Evolutionary conservation across 2,329 filamentous ascomycete species (phyloP), one percentile per base, ranked within the genome.

Genomic region (Apiospora aurea): DNA sequence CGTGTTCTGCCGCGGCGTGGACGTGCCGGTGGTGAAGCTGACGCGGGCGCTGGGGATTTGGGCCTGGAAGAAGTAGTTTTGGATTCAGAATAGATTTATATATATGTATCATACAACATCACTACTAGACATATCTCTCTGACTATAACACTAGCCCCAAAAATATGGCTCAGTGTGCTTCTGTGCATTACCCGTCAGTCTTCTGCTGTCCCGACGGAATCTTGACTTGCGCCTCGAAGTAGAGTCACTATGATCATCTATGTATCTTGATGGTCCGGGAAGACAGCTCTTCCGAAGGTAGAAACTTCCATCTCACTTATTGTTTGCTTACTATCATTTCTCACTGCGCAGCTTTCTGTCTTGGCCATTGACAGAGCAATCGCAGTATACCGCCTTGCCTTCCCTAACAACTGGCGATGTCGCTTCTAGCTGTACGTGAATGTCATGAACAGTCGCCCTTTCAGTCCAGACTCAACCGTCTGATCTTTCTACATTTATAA

Each of bases 1-100:
- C 73, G 75, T 90, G 4, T 90, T 88, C 73, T 89, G 87, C 84
- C 82, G 88, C 29, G 81, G 82, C 2, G 84, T 90, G 21, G 89
- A 91, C 74, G 84, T 85, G 69, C 88, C 88, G 0, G 85, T 85
- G 10, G 88, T 90, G 70, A 84, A 83, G 76, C 87, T 90, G 74
- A 85, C 87, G 26, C 88, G 85, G 77, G 89, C 87, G 87, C 75
- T 89, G 3, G 88, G 90, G 78, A 80, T 13, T 16, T 64, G 57
- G 57, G 57, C 57, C 14, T 64, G 57, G 57, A 64, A n/a, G 21
- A 64, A 64, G 34, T 41, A 64, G 57, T 64, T 2, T 2, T 11
- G 8, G 46, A 8, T 24, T 41, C n/a, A 14, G 34, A n/a, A n/a
- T n/a, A 21, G 18, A 10, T 14, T 41, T 18, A 4, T 4, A 41